Percentiles rank a stretch among this genome's conserved stretches.
phyloP scores from a whole-genome alignment of 2,329 filamentous ascomycete species.

The Pestalotiopsis sp. region DNA sequence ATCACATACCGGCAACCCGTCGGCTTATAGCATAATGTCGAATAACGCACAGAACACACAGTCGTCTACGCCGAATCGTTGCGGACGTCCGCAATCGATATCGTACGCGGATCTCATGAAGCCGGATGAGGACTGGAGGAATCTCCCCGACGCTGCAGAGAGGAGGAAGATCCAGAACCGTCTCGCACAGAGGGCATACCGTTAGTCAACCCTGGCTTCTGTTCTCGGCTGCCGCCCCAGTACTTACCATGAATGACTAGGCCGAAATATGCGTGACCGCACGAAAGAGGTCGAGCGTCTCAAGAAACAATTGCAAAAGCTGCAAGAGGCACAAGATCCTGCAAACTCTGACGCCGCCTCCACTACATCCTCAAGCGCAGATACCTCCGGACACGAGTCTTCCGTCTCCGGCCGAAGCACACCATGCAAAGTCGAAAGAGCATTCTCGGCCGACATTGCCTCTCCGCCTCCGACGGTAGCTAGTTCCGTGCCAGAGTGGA shows the following conservation, averaged over 20 bases:
- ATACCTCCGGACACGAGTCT: background rate
- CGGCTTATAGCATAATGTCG: background rate
- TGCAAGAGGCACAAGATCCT: conserved; percentile 29
- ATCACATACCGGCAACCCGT: background rate
- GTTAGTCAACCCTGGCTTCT: conserved; percentile 22
- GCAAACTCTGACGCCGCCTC: conserved; percentile 15
- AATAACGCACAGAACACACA: conserved; percentile 1
- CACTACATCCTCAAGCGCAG: background rate
- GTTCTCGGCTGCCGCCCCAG: conserved; percentile 12
- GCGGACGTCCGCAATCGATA: conserved; percentile 33
- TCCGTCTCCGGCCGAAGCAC: conserved; percentile 3
- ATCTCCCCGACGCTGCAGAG: conserved; percentile 34
- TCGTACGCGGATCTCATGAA: conserved; percentile 37
- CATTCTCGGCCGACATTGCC: background rate
- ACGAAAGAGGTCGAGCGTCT: conserved; percentile 35
- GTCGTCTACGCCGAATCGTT: conserved; percentile 19
- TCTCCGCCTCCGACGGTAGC: conserved; percentile 1
- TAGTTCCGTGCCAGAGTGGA: conserved; percentile 5
- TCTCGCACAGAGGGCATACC: conserved; percentile 35
- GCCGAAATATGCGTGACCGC: conserved; percentile 35
- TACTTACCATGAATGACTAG: conserved; percentile 16
- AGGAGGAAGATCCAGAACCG: conserved; percentile 37
- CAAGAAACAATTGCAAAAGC: conserved; percentile 34
- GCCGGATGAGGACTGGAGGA: conserved; percentile 37
- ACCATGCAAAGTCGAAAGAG: background rate